Base-by-base conservation (phyloP, 306 rosid genomes). In the Amphicarpaea edgeworthii region DNA sequence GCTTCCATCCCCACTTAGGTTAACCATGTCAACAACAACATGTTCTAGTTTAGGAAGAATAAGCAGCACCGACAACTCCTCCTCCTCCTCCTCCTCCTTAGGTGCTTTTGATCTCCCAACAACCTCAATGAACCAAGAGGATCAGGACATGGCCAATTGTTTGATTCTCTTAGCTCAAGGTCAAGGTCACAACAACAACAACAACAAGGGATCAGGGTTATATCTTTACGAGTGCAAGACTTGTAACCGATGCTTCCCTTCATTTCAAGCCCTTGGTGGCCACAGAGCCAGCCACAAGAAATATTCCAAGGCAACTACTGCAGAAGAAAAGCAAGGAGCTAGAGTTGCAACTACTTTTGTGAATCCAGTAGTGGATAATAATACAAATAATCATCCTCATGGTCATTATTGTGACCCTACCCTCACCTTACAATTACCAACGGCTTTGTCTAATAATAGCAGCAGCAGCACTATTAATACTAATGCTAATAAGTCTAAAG, bases 241-340 rank as follows among this genome's bases (percentile, higher is more conserved):
- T 7, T 93, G 98, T 61, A 76, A 88, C 70, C 73, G 93, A 2
- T 78, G 91, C 77, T 91, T 94, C 63, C 78, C 87, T 34, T 91
- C 97, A 2, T 94, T 91, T 55, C 96, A 88, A 85, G 98, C 98
- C 1, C 88, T 94, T 0, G 98, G 98, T 1, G 98, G 98, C 10
- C 98, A 94, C 68, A 79, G 94, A 79, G 94, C 97, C 6, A 91
- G 96, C 70, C 97, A 94, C 87, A 94, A 88, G 87, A 94, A 85
- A 58, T 86, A 8, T 53, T 54, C 86, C 0, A 94, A 88, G 87
- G 28, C 72, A 28, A 41, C 28, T 24, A 41, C 28, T 24, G 26
- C 43, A 6, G 75, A 78, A 37, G 64, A 66, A 19, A 85, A 85
- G 60, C 71, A 75, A 73, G 20, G 62, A 23, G 34, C 34, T 30